Conservation (phyloP, 805 yeast species). For the Metschnikowia koreensis region DNA sequence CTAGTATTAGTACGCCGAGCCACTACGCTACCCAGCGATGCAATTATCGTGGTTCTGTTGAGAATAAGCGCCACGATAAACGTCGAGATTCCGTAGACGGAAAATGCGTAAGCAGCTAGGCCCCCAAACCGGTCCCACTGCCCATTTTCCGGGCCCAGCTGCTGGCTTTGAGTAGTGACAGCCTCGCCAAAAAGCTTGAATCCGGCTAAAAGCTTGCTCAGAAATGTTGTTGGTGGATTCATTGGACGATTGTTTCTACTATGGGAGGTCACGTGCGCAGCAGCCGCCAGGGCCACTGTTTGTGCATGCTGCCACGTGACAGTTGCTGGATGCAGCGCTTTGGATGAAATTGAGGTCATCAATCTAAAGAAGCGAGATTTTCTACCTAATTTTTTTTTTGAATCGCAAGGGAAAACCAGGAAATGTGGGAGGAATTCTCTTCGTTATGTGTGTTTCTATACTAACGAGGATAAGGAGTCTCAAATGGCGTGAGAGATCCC, state of each 20-base stretch:
- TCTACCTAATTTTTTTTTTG: too few species aligned
- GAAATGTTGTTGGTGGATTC: not conserved
- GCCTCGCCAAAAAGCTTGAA: conserved; percentile 14
- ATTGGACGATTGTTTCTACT: not conserved
- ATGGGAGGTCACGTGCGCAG: not conserved
- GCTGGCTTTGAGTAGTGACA: conserved; percentile 12
- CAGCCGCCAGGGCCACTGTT: not conserved
- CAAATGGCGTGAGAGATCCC: too few species aligned
- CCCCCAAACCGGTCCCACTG: conserved; percentile 20
- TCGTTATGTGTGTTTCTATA: too few species aligned
- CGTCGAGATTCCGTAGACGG: conserved; percentile 38
- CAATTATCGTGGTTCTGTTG: conserved; percentile 38
- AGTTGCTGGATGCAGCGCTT: too few species aligned
- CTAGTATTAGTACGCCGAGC: conserved; percentile 10
- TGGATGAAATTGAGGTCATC: too few species aligned
- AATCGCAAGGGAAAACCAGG: too few species aligned
- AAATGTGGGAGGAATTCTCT: too few species aligned
- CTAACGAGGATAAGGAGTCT: too few species aligned
- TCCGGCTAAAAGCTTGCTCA: not conserved
- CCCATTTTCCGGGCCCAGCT: conserved; percentile 9
- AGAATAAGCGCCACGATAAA: conserved; percentile 37
- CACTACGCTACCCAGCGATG: conserved; percentile 32
- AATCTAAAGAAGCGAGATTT: too few species aligned
- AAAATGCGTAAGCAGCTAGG: conserved; percentile 32
- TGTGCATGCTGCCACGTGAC: too few species aligned